Evolutionary conservation across 192 early-diverging fungal species (phyloP).

Genomic region (Entrophospora sp.): DNA sequence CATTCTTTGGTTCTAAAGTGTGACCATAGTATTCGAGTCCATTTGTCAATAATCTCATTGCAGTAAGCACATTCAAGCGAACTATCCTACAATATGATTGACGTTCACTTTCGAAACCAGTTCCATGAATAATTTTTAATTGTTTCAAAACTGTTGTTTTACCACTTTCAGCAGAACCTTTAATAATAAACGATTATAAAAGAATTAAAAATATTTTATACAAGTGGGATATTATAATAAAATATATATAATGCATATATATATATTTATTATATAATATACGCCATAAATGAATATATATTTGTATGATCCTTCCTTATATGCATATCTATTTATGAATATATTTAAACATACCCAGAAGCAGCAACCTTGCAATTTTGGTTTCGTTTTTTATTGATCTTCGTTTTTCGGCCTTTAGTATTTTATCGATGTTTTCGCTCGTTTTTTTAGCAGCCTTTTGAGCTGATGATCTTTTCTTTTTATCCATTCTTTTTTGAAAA

Average conservation of each 20-base stretch:
- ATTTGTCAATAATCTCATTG: slow-evolving; percentile 25
- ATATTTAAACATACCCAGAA: slow-evolving; percentile 27
- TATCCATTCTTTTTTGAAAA: too few species aligned
- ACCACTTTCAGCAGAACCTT: slow-evolving; percentile 56
- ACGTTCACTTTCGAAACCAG: slow-evolving; percentile 30
- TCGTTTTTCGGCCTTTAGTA: slow-evolving; percentile 36
- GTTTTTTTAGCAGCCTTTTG: slow-evolving; percentile 34
- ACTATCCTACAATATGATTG: too few species aligned
- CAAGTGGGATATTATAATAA: too few species aligned
- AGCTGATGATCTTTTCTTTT: not conserved
- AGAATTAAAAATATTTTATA: too few species aligned
- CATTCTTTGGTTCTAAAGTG: too few species aligned
- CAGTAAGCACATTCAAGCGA: slow-evolving; percentile 36
- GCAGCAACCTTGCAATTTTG: slow-evolving; percentile 30
- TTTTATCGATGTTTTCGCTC: slow-evolving; percentile 44
- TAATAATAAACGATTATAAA: not conserved
- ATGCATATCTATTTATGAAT: not conserved
- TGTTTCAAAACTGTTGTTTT: too few species aligned
- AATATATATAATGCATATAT: too few species aligned
- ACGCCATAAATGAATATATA: too few species aligned
- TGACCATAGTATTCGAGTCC: slow-evolving; percentile 23
- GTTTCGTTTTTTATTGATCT: too few species aligned
- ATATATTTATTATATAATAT: too few species aligned
- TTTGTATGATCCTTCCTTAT: not conserved
- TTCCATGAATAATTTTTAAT: slow-evolving; percentile 28